A percentile compares a stretch with the other conserved stretches of the same genome.
Evolutionary conservation across 2,329 filamentous ascomycete genomes (phyloP).

Genomic region (Aspergillus felis): DNA sequence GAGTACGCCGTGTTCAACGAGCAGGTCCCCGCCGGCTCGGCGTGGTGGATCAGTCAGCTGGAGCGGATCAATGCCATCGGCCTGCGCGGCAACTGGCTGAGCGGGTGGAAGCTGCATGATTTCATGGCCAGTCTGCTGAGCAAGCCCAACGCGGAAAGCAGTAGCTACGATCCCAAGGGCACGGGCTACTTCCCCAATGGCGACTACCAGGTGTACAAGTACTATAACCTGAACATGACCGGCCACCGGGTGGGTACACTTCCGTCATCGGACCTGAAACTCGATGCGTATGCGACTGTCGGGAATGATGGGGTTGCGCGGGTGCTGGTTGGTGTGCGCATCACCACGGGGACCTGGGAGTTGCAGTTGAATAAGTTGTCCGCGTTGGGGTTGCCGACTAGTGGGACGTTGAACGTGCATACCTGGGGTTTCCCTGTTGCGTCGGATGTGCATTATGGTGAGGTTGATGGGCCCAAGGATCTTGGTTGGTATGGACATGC

Average conservation of each 20-base stretch:
- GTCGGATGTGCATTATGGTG: conserved; percentile 19
- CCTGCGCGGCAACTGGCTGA: conserved; percentile 46
- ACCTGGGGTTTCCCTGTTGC: conserved; percentile 21
- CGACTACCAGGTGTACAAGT: conserved; percentile 48
- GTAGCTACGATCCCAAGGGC: conserved; percentile 20
- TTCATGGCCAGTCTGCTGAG: conserved; percentile 41
- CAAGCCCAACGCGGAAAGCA: conserved; percentile 24
- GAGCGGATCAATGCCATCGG: conserved; percentile 37
- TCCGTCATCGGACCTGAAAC: conserved; percentile 29
- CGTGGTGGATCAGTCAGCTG: conserved; percentile 47
- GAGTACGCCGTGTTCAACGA: conserved; percentile 45
- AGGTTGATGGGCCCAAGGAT: conserved; percentile 29
- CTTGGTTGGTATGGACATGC: conserved; percentile 28
- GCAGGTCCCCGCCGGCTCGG: conserved; percentile 40
- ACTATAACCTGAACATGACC: conserved; percentile 45
- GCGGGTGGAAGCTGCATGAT: conserved; percentile 41
- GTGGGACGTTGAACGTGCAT: conserved; percentile 31
- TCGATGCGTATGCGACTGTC: conserved; percentile 40
- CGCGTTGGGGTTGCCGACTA: conserved; percentile 30
- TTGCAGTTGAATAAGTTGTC: conserved; percentile 31
- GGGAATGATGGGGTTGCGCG: conserved; percentile 26
- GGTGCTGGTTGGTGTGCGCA: conserved; percentile 34
- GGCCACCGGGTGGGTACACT: conserved; percentile 38
- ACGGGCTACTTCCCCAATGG: conserved; percentile 39
- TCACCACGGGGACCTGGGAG: conserved; percentile 30